A percentile compares a stretch with the other conserved stretches of the same genome.
Conservation (phyloP, 1,284 basidiomycete species). For the Entoloma clypeatum region DNA sequence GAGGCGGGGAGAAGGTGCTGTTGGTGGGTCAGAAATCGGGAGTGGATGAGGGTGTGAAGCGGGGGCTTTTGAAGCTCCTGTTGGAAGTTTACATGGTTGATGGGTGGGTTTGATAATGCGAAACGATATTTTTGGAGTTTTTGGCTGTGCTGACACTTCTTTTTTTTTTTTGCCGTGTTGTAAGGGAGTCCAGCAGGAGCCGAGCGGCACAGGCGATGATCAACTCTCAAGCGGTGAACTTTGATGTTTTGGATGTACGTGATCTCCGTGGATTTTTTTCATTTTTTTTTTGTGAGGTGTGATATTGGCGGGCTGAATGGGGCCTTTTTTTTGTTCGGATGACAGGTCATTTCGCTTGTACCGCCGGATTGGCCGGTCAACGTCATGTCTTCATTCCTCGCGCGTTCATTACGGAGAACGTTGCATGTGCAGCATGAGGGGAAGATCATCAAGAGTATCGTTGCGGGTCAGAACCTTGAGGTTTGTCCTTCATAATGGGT, state of each 20-base stretch:
- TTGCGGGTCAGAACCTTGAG: conserved; percentile 67
- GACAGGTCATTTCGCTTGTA: conserved; percentile 65
- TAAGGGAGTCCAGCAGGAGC: conserved; percentile 43
- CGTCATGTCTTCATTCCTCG: conserved; percentile 71
- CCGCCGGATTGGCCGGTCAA: conserved; percentile 75
- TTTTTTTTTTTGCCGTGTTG: conserved; percentile 6
- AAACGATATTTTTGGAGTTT: conserved; percentile 5
- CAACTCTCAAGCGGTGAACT: conserved; percentile 74
- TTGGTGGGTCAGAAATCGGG: conserved; percentile 28
- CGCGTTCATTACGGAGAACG: conserved; percentile 71
- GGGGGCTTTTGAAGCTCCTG: conserved; percentile 62
- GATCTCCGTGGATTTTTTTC: conserved; percentile 5
- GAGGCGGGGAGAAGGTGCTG: conserved; percentile 16
- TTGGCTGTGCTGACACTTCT: conserved; percentile 5
- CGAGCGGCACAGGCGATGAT: conserved; percentile 68
- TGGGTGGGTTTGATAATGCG: too few relatives aligned
- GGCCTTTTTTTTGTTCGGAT: conserved; percentile 7
- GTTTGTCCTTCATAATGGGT: conserved; percentile 25
- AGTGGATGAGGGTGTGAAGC: conserved; percentile 51
- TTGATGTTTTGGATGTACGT: conserved; percentile 75
- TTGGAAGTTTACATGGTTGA: conserved; percentile 79
- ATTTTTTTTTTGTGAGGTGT: not conserved
- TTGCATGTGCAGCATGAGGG: conserved; percentile 71
- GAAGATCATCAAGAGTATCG: conserved; percentile 68
- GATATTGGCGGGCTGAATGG: too few relatives aligned